Percentiles rank a stretch among this genome's conserved stretches.
Evolutionary conservation across 2,329 filamentous ascomycete genomes (phyloP).

Genomic region (Rhinocladiella similis): DNA sequence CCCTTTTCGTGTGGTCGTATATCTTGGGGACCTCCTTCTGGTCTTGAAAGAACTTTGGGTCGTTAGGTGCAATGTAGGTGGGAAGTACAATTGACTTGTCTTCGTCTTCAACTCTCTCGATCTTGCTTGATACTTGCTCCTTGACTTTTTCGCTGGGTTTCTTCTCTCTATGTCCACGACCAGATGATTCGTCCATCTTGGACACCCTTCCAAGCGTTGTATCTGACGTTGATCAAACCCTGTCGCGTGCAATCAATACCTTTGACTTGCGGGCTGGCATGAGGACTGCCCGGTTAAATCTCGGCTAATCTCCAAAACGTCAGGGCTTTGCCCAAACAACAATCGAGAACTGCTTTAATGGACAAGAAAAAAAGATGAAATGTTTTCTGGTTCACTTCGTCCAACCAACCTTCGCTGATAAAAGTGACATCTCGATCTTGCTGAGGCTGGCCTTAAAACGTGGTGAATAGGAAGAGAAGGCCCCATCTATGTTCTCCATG

Average conservation of each 20-base stretch:
- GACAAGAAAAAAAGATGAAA: too few species aligned
- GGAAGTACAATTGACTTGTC: slow-evolving; percentile 25
- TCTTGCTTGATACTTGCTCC: slow-evolving; percentile 25
- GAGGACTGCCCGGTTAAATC: neutral
- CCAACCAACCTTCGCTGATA: too few species aligned
- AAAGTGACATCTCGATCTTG: too few species aligned
- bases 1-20: slow-evolving; percentile 27
- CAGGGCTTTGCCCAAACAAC: neutral
- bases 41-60: slow-evolving; percentile 29
- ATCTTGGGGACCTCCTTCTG: slow-evolving; percentile 29
- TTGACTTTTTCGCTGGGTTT: slow-evolving; percentile 30
- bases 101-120: slow-evolving; percentile 26
- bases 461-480: too few species aligned
- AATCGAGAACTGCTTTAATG: too few species aligned
- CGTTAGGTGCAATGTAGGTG: slow-evolving; percentile 28
- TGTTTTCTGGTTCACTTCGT: too few species aligned
- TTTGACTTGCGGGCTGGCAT: too few species aligned
- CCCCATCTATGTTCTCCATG: too few species aligned
- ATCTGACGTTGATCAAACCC: too few species aligned
- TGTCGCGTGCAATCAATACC: too few species aligned
- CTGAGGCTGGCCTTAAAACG: too few species aligned
- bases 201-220: neutral
- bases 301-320: neutral
- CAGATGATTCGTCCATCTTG: slow-evolving; percentile 27
- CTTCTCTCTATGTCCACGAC: slow-evolving; percentile 29